Conservation (phyloP, 345 rosid genomes). For the Eutrema japonicum region DNA sequence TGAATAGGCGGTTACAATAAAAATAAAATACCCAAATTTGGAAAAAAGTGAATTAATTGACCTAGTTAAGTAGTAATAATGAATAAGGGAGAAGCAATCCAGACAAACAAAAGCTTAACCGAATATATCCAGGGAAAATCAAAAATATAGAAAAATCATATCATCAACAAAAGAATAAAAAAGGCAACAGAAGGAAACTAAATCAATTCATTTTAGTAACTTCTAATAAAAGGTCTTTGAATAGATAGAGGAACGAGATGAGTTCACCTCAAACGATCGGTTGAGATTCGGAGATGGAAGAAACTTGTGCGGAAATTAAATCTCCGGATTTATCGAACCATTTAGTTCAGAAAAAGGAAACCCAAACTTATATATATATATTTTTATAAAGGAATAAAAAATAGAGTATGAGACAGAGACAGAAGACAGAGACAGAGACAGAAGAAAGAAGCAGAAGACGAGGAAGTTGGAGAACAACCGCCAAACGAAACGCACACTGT, state of each 20-base stretch:
- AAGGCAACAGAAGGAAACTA: not conserved
- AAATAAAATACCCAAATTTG: not conserved
- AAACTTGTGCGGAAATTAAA: not conserved
- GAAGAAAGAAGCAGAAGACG: not conserved
- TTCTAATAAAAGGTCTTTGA: not conserved
- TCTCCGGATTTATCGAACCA: not conserved
- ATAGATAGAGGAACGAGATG: not conserved
- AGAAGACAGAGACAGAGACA: not conserved
- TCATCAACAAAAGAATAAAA: not conserved
- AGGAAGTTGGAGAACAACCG: constrained; percentile 28
- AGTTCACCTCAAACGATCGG: constrained; percentile 11
- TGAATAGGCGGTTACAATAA: not conserved
- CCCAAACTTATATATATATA: not conserved
- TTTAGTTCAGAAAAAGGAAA: not conserved
- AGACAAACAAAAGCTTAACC: too few species aligned
- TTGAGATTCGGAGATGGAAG: not conserved
- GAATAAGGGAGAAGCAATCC: too few species aligned
- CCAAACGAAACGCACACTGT: constrained; percentile 22
- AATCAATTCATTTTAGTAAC: not conserved
- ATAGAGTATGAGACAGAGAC: not conserved
- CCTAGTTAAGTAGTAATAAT: too few species aligned
- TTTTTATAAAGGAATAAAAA: not conserved
- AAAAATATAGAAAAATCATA: too few species aligned
- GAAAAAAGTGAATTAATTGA: not conserved
- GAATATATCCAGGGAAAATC: too few species aligned